Conservation (phyloP, 192 early-diverging fungal species). For the Obelidium mucronatum region DNA sequence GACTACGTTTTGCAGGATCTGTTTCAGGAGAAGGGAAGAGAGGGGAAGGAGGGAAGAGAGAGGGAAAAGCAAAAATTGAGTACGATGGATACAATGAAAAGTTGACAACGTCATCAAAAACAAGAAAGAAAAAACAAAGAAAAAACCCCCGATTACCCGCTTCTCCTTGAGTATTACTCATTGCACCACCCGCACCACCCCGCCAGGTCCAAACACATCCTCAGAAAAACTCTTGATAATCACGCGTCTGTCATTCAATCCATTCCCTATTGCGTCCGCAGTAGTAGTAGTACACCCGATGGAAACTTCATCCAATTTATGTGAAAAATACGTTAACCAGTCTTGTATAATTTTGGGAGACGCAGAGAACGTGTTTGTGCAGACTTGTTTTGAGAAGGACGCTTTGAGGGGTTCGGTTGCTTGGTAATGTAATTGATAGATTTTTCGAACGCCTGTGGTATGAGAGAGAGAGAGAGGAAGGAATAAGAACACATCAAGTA, state of each 20-base stretch:
- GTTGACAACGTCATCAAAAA: not conserved
- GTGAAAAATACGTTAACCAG: constrained; percentile 45
- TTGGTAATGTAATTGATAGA: constrained; percentile 51
- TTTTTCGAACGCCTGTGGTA: constrained; percentile 51
- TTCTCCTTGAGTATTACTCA: not conserved
- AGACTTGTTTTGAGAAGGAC: constrained; percentile 42
- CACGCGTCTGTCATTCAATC: constrained; percentile 12
- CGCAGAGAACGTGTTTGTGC: constrained; percentile 39
- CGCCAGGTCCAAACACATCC: not conserved
- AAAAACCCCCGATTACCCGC: too few species aligned
- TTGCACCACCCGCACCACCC: constrained; percentile 9
- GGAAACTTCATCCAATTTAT: constrained; percentile 46
- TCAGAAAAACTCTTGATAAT: constrained; percentile 30
- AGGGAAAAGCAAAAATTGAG: not conserved
- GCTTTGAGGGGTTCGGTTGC: constrained; percentile 39
- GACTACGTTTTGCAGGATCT: constrained; percentile 34
- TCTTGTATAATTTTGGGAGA: constrained; percentile 48
- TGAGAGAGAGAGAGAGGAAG: too few species aligned
- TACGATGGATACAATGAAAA: too few species aligned
- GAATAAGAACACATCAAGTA: too few species aligned
- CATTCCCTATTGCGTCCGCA: too few species aligned
- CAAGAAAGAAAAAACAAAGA: too few species aligned
- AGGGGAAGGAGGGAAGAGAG: too few species aligned
- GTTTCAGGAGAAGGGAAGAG: too few species aligned
- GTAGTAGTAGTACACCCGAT: constrained; percentile 24